phyloP scores from a whole-genome alignment of 257 asterid species.

The Solanum infundibuliforme region DNA sequence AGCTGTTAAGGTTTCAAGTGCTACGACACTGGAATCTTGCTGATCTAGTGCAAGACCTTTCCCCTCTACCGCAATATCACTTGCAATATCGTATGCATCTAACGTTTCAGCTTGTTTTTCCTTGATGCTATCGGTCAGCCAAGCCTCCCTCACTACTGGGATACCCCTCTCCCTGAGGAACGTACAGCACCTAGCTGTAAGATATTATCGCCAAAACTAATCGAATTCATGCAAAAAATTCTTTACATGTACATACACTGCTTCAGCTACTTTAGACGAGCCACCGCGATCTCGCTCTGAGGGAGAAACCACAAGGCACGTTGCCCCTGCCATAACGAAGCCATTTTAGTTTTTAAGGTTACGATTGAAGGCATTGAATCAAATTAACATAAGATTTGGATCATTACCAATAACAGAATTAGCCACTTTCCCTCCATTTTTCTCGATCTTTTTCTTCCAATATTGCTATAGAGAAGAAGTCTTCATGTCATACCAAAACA shows the following conservation, averaged over 20 bases:
- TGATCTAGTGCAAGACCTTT: constrained; percentile 50
- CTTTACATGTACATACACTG: constrained; percentile 31
- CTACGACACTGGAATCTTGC: constrained; percentile 49
- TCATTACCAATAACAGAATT: constrained; percentile 58
- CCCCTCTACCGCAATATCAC: constrained; percentile 56
- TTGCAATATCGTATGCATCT: constrained; percentile 46
- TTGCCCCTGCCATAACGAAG: constrained; percentile 33
- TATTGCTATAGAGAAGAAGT: constrained; percentile 38
- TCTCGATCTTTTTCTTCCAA: constrained; percentile 73
- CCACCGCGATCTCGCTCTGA: constrained; percentile 83
- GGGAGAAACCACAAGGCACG: constrained; percentile 58
- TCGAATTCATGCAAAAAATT: not conserved
- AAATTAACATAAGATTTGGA: not conserved
- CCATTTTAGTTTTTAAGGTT: not conserved
- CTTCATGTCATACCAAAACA: not conserved
- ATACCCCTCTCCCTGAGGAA: constrained; percentile 54
- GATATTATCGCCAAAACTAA: not conserved
- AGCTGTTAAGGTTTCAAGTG: constrained; percentile 46
- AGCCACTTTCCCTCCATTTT: constrained; percentile 61
- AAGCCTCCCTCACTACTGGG: constrained; percentile 66
- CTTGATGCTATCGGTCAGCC: constrained; percentile 66
- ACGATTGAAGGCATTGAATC: not conserved
- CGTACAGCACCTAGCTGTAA: not conserved
- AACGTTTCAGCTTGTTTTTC: constrained; percentile 37
- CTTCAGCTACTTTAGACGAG: constrained; percentile 66